Base-by-base conservation (phyloP, 2,329 filamentous ascomycete species). In the Sporothrix pseudoabietina region DNA sequence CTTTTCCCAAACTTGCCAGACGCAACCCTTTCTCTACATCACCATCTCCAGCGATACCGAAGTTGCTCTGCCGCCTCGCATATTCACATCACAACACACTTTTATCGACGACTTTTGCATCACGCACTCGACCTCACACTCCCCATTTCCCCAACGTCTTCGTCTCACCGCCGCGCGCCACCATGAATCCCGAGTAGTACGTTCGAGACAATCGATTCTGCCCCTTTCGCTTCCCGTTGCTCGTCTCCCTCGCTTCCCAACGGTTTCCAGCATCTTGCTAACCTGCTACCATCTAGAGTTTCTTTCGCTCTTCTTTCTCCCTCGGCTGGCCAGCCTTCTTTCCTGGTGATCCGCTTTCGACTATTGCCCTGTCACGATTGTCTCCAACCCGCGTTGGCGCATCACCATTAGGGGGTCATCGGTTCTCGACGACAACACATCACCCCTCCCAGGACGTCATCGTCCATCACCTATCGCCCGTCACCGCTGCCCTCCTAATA, bases 111-210 rank as follows among this genome's bases (percentile, higher is more conserved):
- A 10, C 57, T 22, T 66, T 52, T 68, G 32, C 10, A 19, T 52
- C n/a, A 16, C 39, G 9, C 65, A 7, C 22, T 52, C 47, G 44
- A 68, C 16, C 39, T 26, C 39, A 14, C 19, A 14, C 22, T 32
- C 63, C 19, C 32, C 19, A 57, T 30, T 16, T 66, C 14, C 2
- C 47, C 22, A 22, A 44, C 30, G n/a, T 66, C 61, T 44, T 54
- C 49, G 41, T 49, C 69, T 75, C 74, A 75, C 76, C 76, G 74
- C 73, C 49, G 76, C 75, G 80, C 81, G 80, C 81, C 87, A 93
- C 79, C 82, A 96, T 96, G 93, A 96, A 96, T 88, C 93, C 93
- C 82, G 93, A 96, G 93, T 96, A 88, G 93, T 96, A 90, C 75
- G 78, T 76, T 76, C 71, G n/a, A 66, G 47, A 55, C 66, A 52